Evolutionary conservation across 768 basidiomycete genomes (phyloP), one percentile per base, ranked within the genome.

Genomic region (Gymnopilus junonius): DNA sequence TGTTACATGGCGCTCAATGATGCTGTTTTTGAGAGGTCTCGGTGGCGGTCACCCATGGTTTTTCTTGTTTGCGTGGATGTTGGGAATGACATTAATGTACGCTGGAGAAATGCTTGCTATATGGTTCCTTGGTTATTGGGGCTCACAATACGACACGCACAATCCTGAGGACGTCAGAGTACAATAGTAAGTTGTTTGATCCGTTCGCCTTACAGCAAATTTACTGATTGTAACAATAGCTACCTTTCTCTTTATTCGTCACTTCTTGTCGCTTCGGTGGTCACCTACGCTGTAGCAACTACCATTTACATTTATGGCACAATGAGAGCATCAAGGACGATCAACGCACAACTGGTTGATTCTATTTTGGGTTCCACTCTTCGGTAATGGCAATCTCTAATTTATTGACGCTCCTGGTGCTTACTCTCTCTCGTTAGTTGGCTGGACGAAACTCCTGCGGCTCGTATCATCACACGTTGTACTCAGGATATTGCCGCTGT

Each of bases 401-500:
- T n/a, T 20, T 37, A 15, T 23, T 20, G 6, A 10, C n/a, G 6
- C 12, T 21, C 25, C 37, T n/a, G 10, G 25, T 10, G 2, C 21
- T 37, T 5, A 34, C 27, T n/a, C 10, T 8, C 29, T 32, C 11
- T 25, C 15, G 15, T n/a, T 50, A 84, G 88, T 71, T 89, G 77
- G 78, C 78, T 84, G 31, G 79, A 80, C 64, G 74, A 78, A 34
- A 84, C 82, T 1, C 80, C 82, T 10, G 73, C 75, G 1, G 77
- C 80, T 23, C 83, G 90, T 4, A 83, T 92, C 55, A 85, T 90
- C 42, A 77, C 87, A 29, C 81, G 89, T 54, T 86, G 85, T 70
- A 91, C 89, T 1, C 84, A 88, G 58, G 90, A 91, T 69, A 88
- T 90, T 21, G 76, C 84, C 45, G 69, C 75, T 61, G 79, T 93